Base-by-base conservation (phyloP, 208 protist species). In the Leishmania mexicana region DNA sequence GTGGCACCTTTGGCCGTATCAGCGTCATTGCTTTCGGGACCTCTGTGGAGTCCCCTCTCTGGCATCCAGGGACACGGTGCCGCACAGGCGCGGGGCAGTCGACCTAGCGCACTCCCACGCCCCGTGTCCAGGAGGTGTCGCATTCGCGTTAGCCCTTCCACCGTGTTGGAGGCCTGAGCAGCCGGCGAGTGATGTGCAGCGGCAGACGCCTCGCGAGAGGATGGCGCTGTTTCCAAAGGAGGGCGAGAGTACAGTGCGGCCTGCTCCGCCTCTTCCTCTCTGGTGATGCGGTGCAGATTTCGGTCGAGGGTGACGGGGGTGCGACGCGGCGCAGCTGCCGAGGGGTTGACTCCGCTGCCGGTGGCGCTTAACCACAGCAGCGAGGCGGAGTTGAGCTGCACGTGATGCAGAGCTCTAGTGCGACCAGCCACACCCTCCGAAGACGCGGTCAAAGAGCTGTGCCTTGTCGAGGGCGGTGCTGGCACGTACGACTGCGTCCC, bases 121-220 rank as follows among this genome's bases (percentile, higher is more conserved):
- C 83, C 83, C 0, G 83, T 86, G 54, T 86, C 83, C 7, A 86
- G 83, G 47, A 86, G 74, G 17, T 78, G 78, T 3, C 83, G 83
- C 65, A 86, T 86, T 42, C 74, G 78, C 17, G 53, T 67, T 49
- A 86, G 58, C 21, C 65, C 35, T 67, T 75, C 83, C 21, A 8
- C 75, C 31, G 35, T 65, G 21, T 35, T 65, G 15, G 57, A 38
- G 38, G 40, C 10, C 19, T 45, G 54, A 28, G 0, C 21, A 47
- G 17, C 38, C 53, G 40, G 57, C 51, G 75, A 11, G 35, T 19
- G 21, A 40, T 60, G 72, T 21, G 51, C 51, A 60, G 49, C 2
- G 47, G 42, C 49, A 45, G 11, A 47, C 31, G 31, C 38, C 51
- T 62, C 45, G 24, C 11, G 28, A 49, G 11, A 74, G 45, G 68